phyloP scores from a whole-genome alignment of 768 basidiomycete species.

The Mycena olivaceomarginata region DNA sequence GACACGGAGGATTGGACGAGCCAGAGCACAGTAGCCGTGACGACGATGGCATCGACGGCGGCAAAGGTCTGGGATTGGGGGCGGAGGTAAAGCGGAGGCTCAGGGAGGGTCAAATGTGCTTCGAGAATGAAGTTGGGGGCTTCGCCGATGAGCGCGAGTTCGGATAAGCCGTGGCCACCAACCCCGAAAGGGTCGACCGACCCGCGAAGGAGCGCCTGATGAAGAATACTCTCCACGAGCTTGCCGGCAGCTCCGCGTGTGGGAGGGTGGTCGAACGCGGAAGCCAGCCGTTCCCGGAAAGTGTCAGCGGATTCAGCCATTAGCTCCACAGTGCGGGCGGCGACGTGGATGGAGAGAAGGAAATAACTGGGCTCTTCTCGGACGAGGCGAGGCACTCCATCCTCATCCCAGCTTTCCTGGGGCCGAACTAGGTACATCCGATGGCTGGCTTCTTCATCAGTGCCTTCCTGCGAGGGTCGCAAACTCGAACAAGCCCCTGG shows the following conservation, averaged over 20 bases:
- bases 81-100: conserved; percentile 6
- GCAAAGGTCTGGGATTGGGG: conserved; percentile 8
- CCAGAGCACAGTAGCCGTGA: neutral
- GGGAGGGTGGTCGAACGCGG: neutral
- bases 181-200: neutral
- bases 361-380: neutral
- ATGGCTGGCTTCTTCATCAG: neutral
- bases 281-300: neutral
- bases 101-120: neutral
- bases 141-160: neutral
- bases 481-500: neutral
- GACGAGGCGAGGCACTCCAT: neutral
- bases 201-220: conserved; percentile 2
- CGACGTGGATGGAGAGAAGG: conserved; percentile 6
- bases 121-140: neutral
- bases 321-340: neutral
- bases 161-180: neutral
- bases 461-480: neutral
- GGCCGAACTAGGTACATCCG: conserved; percentile 13
- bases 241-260: conserved; percentile 21
- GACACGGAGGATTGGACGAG: neutral
- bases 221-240: conserved; percentile 25
- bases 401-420: neutral
- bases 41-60: conserved; percentile 18
- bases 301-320: neutral